Evolutionary conservation across 768 basidiomycete genomes (phyloP), one percentile per base, ranked within the genome.

Genomic region (Sistotremastrum suecicum): DNA sequence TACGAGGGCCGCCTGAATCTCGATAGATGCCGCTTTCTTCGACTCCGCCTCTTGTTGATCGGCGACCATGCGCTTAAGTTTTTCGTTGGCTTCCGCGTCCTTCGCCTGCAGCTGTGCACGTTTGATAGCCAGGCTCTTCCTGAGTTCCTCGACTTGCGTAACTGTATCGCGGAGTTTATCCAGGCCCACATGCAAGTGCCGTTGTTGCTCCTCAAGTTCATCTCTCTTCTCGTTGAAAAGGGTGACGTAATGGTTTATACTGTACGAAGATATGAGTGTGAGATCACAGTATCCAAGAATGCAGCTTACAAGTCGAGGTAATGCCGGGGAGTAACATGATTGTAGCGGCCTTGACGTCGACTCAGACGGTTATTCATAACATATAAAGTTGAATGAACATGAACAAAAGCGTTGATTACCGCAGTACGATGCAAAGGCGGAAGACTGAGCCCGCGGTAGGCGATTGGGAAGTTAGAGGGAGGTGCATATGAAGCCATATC

Each of bases 21-120:
- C 78, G 53, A 97, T 89, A 5, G 95, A 99, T 0, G 89, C 91
- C 2, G 85, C 73, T 59, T 97, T 97, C 75, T 98, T 95, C 60
- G 92, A 88, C 57, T 99, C 95, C 2, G 95, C 95, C 58, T 98
- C 94, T 58, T 97, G 94, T 63, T 99, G 94, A 62, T 98, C 94
- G 5, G 87, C 74, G 9, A 99, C 91, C 94, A 99, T 98, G 47
- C 89, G 87, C 61, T 87, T 82, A 37, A 99, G 73, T 64, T 99
- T 99, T 57, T 89, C 88, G 61, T 99, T 97, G 7, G 95, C 95
- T 63, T 98, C 88, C 1, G 78, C 78, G 55, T 95, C 75, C 69
- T 99, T 99, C 29, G 86, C 83, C 58, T 91, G 78, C 32, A 99
- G 74, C 55, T 98, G 91, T 3, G 82, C 77, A 12, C 88, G 80